Evolutionary conservation across 208 protist species (phyloP).

Genomic region (Phytomonas francai): DNA sequence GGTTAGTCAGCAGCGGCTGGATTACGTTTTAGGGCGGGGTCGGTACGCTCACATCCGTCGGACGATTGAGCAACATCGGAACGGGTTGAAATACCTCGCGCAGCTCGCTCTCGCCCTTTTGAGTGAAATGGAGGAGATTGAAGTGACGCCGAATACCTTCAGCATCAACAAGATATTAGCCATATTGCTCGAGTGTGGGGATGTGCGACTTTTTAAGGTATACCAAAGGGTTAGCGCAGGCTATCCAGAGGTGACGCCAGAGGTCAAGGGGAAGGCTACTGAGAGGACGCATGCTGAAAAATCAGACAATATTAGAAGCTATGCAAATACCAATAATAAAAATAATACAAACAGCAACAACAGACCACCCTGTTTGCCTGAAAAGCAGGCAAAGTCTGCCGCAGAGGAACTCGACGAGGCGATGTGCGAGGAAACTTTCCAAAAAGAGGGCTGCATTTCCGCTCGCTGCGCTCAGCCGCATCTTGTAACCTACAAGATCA

Average conservation of each 20-base stretch:
- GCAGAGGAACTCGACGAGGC: slow-evolving; percentile 22
- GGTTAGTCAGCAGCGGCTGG: slow-evolving; percentile 70
- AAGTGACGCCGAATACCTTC: slow-evolving; percentile 78
- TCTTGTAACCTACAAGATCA: slow-evolving; percentile 61
- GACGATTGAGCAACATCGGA: slow-evolving; percentile 48
- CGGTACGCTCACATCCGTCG: slow-evolving; percentile 27
- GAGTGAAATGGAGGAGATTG: slow-evolving; percentile 68
- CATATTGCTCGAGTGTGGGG: slow-evolving; percentile 50
- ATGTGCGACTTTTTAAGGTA: slow-evolving; percentile 62
- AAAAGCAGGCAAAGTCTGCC: background rate
- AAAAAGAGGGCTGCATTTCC: slow-evolving; percentile 41
- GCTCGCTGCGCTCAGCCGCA: slow-evolving; percentile 35
- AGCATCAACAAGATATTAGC: slow-evolving; percentile 77
- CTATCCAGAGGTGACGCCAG: background rate
- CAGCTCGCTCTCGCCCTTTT: slow-evolving; percentile 68
- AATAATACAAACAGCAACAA: background rate
- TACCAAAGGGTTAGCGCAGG: slow-evolving; percentile 20
- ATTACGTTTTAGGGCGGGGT: slow-evolving; percentile 64
- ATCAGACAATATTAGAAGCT: background rate
- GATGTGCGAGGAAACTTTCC: slow-evolving; percentile 36
- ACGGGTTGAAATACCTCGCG: slow-evolving; percentile 47
- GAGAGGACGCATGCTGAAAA: background rate
- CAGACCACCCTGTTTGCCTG: background rate
- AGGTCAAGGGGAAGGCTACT: background rate
- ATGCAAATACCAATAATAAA: background rate